Base-by-base conservation (phyloP, 129 eudicot genomes). In the Daucus carota region DNA sequence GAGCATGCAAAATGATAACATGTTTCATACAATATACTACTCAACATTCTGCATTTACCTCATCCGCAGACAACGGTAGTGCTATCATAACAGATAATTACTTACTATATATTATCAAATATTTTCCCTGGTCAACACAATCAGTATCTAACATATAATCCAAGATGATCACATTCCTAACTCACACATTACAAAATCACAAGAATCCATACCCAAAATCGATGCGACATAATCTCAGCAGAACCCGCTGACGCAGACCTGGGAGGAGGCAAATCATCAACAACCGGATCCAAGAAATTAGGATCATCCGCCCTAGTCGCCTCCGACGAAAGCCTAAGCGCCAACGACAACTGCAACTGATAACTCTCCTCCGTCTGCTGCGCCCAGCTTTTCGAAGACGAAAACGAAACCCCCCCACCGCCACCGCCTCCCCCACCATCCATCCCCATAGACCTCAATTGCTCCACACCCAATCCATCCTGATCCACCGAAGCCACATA, bases 361-460 rank as follows among this genome's bases (percentile, higher is more conserved):
- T 94, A 94, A 71, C 97, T 86, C 84, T 94, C 98, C 84, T 91
- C 98, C 76, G 93, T 91, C 81, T 91, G 98, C 76, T 89, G 88
- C 34, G 98, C 97, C 98, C 98, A 94, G 80, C 89, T 94, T 79
- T 94, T 94, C 40, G 91, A 86, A 48, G 81, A 73, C 10, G 83
- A 81, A 54, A 43, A 72, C 57, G 40, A 71, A 33, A 86, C 92
- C 40, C 40, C n/a, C n/a, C n/a, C n/a, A 10, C 77, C 90, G 12
- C 75, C 83, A 66, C 81, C 82, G 12, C n/a, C 57, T 3, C n/a
- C 57, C 18, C 88, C 92, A 4, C 79, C 89, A 40, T 79, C 87
- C 18, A 70, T 75, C 59, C 57, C 74, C 80, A 29, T 77, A 80
- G 72, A 12, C 81, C 81, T 72, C 81, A 43, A 32, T 46, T 50